Percentiles rank a stretch among this genome's conserved stretches.
phyloP scores from a whole-genome alignment of 768 basidiomycete species.

The Lepiota venenata region DNA sequence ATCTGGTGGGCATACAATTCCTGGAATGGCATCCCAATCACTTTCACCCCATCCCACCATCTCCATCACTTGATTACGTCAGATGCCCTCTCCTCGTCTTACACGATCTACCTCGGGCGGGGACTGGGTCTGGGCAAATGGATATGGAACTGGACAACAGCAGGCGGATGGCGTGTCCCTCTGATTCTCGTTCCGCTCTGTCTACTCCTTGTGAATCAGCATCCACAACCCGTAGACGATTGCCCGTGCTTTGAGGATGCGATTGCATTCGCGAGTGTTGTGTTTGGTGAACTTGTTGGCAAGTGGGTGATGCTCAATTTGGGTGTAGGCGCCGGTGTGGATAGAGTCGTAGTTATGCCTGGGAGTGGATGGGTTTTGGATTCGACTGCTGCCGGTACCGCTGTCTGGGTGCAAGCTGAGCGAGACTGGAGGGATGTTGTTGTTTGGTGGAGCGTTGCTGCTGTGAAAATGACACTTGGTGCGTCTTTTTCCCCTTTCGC shows the following conservation, averaged over 20 bases:
- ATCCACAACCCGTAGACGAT: constrained; percentile 93
- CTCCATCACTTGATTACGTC: constrained; percentile 11
- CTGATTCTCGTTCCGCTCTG: constrained; percentile 57
- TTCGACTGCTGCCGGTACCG: constrained; percentile 15
- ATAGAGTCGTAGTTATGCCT: constrained; percentile 43
- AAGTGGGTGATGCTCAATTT: constrained; percentile 58
- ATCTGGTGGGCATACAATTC: constrained; percentile 64
- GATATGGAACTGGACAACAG: constrained; percentile 32
- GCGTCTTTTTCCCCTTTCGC: constrained; percentile 13
- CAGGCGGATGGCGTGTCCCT: constrained; percentile 55
- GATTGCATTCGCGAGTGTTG: constrained; percentile 86
- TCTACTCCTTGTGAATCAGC: constrained; percentile 77
- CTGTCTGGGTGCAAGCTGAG: constrained; percentile 32
- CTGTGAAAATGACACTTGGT: constrained; percentile 45
- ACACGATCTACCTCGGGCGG: constrained; percentile 30
- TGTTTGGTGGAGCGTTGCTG: constrained; percentile 45
- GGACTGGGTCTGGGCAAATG: constrained; percentile 34
- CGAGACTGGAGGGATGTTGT: constrained; percentile 35
- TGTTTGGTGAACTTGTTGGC: constrained; percentile 67
- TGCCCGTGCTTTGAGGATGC: constrained; percentile 99
- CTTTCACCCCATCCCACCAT: constrained; percentile 26
- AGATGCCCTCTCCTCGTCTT: constrained; percentile 14
- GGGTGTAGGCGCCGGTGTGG: constrained; percentile 31
- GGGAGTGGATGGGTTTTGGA: constrained; percentile 46
- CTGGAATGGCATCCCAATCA: constrained; percentile 36